A percentile compares a stretch with the other conserved stretches of the same genome.
phyloP scores from a whole-genome alignment of 768 basidiomycete genomes.

The Boletus sp. region DNA sequence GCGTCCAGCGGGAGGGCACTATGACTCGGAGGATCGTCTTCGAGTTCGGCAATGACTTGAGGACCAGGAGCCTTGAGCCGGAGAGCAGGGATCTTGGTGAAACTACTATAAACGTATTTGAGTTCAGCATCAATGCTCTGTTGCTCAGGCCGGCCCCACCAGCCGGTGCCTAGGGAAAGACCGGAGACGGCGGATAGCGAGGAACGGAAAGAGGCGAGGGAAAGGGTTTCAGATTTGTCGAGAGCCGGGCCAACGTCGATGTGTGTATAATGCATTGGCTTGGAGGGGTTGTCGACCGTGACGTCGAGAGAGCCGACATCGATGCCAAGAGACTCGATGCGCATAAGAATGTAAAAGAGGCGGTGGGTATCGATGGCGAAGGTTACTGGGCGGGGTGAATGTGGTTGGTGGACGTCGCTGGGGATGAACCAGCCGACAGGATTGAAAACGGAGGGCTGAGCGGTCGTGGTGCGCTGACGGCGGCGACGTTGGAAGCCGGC shows the following conservation, averaged over 20 bases:
- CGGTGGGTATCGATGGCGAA: conserved; percentile 77
- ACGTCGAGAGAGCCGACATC: conserved; percentile 80
- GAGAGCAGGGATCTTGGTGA: conserved; percentile 87
- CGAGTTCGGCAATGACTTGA: conserved; percentile 66
- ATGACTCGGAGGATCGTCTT: conserved; percentile 64
- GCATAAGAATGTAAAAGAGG: conserved; percentile 85
- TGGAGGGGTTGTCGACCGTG: conserved; percentile 65
- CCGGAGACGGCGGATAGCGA: conserved; percentile 74
- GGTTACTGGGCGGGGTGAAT: conserved; percentile 55
- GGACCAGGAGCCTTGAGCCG: conserved; percentile 61
- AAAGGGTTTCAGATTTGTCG: conserved; percentile 73
- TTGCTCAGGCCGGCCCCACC: conserved; percentile 66
- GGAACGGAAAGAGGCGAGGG: conserved; percentile 71
- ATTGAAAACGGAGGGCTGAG: conserved; percentile 48
- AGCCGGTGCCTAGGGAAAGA: conserved; percentile 68
- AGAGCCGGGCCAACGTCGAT: conserved; percentile 40
- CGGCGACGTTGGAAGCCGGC: conserved; percentile 54
- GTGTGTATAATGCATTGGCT: conserved; percentile 74
- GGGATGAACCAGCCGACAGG: conserved; percentile 59
- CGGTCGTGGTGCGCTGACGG: conserved; percentile 30
- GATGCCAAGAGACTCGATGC: conserved; percentile 78
- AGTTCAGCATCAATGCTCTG: conserved; percentile 69
- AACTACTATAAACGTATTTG: conserved; percentile 84
- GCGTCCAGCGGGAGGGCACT: conserved; percentile 77
- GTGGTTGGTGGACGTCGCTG: conserved; percentile 22